Base-by-base conservation (phyloP, 192 early-diverging fungal species). In the Kappamyces sp. region DNA sequence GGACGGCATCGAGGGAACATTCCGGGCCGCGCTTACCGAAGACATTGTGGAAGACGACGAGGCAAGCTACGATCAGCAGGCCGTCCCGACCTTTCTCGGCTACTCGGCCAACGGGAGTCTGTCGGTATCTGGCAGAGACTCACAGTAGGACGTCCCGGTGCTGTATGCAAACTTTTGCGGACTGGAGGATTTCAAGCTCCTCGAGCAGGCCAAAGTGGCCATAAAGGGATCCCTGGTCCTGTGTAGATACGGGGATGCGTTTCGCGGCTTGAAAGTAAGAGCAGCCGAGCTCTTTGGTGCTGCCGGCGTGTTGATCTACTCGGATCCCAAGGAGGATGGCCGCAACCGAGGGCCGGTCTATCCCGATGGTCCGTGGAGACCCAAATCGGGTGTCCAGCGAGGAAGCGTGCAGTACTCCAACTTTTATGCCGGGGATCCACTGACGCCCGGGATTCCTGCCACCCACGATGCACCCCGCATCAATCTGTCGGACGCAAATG, bases 141-240 rank as follows among this genome's bases (percentile, higher is more conserved):
- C 31, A 51, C 74, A 84, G n/a, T 83, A 81, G 36, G 80, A 70
- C 2, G 68, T 64, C 49, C 49, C 9, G 53, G 57, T 87, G 6
- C 72, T 86, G 1, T 85, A 85, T 62, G 84, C 79, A 37, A 80
- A 84, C 63, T 85, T 82, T 62, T 83, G 84, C 54, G 59, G 65
- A 3, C 23, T 49, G n/a, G 65, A 73, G 38, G 85, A 87, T 63
- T 86, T 80, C 61, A 50, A 42, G 31, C 62, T 55, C 5, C 68
- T 87, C 15, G 36, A 52, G 34, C 47, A 51, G 2, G 58, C 59
- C 7, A 72, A 73, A 0, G 65, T 85, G 8, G 59, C 55, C 38
- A 52, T 84, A 8, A 58, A 63, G 4, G 78, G 68, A 43, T 66
- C 60, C 33, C 66, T 86, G 34, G 83, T 76, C 4, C 66, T 86